These are phyloP conservation scores for Rhynchospora tenuis DNA, from an alignment of 176 grass and related monocot species.

Conservation along the genomic window DNA sequence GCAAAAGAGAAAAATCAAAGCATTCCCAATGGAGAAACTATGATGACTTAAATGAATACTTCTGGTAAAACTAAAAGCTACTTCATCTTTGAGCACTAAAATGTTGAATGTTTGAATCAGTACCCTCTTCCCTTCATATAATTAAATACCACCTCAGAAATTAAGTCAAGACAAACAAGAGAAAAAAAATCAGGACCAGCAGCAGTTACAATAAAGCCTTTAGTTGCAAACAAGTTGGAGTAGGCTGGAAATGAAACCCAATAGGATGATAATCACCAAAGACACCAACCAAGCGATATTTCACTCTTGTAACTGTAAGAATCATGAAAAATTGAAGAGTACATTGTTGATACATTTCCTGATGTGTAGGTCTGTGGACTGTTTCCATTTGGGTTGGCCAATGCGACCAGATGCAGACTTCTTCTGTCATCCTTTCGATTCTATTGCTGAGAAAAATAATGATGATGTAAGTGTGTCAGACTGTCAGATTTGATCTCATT, in stretches of 20 bases:
- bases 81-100: background rate
- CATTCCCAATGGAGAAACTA: slow-evolving; percentile 98
- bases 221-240: no score
- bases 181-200: background rate
- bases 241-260: no score
- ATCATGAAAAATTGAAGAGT: background rate
- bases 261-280: no score
- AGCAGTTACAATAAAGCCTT: no score
- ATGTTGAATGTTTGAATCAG: background rate
- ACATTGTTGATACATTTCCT: slow-evolving; percentile 13
- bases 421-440: slow-evolving; percentile 46
- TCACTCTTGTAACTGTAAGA: slow-evolving; percentile 13
- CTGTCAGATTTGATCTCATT: background rate
- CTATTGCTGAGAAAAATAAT: background rate
- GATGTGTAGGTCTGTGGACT: slow-evolving; percentile 65
- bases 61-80: slow-evolving; percentile 57
- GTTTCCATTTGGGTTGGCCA: slow-evolving; percentile 91
- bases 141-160: background rate
- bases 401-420: slow-evolving; percentile 92
- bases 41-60: slow-evolving; percentile 95
- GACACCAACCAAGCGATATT: background rate
- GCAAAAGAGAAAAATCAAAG: slow-evolving; percentile 76
- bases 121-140: slow-evolving; percentile 1
- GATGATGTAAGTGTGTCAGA: slow-evolving; percentile 40
- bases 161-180: no score